A percentile compares a stretch with the other conserved stretches of the same genome.
These are phyloP conservation scores for Sphaerulina musiva DNA, from an alignment of 2,329 filamentous ascomycete genomes.

Conservation along the genomic window DNA sequence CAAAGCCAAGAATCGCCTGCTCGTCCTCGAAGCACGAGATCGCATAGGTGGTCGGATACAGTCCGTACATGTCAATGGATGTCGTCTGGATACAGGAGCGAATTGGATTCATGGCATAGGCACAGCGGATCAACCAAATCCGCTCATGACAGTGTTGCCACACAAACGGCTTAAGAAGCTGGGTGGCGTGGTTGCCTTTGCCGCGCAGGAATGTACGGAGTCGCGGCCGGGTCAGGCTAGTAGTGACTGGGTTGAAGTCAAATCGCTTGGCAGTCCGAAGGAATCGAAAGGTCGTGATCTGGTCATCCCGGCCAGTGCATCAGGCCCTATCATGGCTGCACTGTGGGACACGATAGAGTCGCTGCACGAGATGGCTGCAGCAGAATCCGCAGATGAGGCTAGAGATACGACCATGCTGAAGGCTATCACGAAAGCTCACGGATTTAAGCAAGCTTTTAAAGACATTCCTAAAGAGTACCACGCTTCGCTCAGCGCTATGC, in stretches of 20 bases:
- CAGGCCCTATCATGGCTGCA: constrained; percentile 13
- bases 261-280: neutral
- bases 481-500: constrained; percentile 14
- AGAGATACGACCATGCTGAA: constrained; percentile 18
- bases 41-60: constrained; percentile 25
- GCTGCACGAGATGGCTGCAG: constrained; percentile 16
- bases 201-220: constrained; percentile 1
- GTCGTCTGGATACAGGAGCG: constrained; percentile 23
- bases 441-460: constrained; percentile 14
- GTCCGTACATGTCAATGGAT: constrained; percentile 20
- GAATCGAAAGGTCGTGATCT: constrained; percentile 1
- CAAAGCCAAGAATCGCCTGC: constrained; percentile 11
- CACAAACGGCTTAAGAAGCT: constrained; percentile 18
- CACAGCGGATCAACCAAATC: constrained; percentile 22
- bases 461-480: constrained; percentile 18
- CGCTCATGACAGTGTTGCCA: constrained; percentile 22
- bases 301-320: constrained; percentile 15
- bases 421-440: constrained; percentile 11
- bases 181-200: constrained; percentile 18
- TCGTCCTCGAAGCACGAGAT: constrained; percentile 23
- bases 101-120: constrained; percentile 28
- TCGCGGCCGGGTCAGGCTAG: neutral
- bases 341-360: constrained; percentile 20
- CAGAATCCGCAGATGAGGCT: constrained; percentile 10
- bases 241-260: neutral